These are phyloP conservation scores for Claviceps digitariae DNA, from an alignment of 2,329 filamentous ascomycete species.

Conservation along the genomic window DNA sequence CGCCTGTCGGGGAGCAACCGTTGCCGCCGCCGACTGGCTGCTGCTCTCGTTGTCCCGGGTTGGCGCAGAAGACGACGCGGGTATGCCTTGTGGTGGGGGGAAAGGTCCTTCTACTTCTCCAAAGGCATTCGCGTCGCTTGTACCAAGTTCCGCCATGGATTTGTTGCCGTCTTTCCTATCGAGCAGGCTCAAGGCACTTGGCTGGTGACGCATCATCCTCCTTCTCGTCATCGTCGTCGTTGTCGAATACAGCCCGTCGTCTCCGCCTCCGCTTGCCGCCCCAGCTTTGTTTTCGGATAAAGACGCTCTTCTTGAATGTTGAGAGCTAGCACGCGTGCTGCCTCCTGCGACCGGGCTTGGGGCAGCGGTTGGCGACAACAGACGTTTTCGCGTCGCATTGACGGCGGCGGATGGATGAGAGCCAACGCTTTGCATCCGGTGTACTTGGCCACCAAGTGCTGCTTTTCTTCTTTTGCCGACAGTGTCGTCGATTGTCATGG, in stretches of 20 bases:
- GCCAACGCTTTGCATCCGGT: constrained; percentile 26
- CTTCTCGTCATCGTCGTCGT: constrained; percentile 19
- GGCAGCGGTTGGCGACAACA: constrained; percentile 16
- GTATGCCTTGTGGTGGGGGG: constrained; percentile 16
- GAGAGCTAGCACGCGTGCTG: constrained; percentile 19
- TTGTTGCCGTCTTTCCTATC: constrained; percentile 46
- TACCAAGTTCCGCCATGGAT: constrained; percentile 44
- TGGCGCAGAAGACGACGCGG: constrained; percentile 12
- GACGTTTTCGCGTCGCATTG: constrained; percentile 12
- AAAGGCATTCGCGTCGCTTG: constrained; percentile 45
- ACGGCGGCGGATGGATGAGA: constrained; percentile 11
- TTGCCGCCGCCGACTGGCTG: constrained; percentile 12
- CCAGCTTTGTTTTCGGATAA: constrained; percentile 18
- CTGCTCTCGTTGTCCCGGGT: constrained; percentile 15
- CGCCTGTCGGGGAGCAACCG: constrained; percentile 27
- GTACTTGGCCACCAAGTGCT: constrained; percentile 36
- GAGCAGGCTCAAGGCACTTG: constrained; percentile 46
- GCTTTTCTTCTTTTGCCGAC: constrained; percentile 38
- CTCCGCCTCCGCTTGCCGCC: constrained; percentile 10
- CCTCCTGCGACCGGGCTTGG: neutral
- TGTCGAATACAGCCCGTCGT: constrained; percentile 27
- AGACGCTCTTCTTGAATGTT: constrained; percentile 19
- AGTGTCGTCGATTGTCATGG: constrained; percentile 68
- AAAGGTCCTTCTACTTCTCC: constrained; percentile 47
- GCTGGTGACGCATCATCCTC: constrained; percentile 40